Base-by-base conservation (phyloP, 495 filamentous ascomycete genomes). In the Baudoinia panamericana region DNA sequence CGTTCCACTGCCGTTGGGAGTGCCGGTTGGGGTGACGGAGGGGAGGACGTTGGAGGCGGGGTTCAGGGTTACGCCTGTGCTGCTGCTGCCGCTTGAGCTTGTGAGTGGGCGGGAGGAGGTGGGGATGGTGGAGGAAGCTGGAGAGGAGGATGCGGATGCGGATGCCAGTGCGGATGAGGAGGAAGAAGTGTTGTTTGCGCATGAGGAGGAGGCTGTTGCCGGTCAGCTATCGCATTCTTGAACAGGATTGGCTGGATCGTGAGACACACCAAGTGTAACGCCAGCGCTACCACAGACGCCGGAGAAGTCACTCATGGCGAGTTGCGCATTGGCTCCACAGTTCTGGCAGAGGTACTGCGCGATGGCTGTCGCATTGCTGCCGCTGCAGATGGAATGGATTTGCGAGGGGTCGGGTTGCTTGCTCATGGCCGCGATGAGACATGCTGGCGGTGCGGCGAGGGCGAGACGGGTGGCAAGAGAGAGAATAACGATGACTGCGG, bases 371-470 rank as follows among this genome's bases (percentile, higher is more conserved):
- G 55, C 48, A 31, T 49, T 41, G 33, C 53, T 47, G 32, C 41
- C 33, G 37, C 36, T 46, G 49, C 60, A 63, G 35, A 63, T 42
- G 38, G 50, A 28, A 4, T 42, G 16, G 25, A 59, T 28, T 27
- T 62, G 53, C 20, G 59, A 43, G 9, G 62, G 59, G 41, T 61
- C 43, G 20, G 50, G 33, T 33, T 62, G 55, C 10, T 51, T 57
- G 50, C 61, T 61, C 31, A 66, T 43, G 25, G 61, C 63, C 46
- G 56, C 58, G 21, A 66, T 46, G 16, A 66, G 42, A 48, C 63
- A 66, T 25, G 52, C 60, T 17, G 63, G 63, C 9, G 62, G 59
- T 18, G 52, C 45, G 10, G 63, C 62, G 30, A 54, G 27, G 13
- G 45, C 54, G 41, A 62, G 15, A 25, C 51, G 46, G 19, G 56